These are phyloP conservation scores for Pyricularia sp. DNA, from an alignment of 2,329 filamentous ascomycete species.

Conservation along the genomic window DNA sequence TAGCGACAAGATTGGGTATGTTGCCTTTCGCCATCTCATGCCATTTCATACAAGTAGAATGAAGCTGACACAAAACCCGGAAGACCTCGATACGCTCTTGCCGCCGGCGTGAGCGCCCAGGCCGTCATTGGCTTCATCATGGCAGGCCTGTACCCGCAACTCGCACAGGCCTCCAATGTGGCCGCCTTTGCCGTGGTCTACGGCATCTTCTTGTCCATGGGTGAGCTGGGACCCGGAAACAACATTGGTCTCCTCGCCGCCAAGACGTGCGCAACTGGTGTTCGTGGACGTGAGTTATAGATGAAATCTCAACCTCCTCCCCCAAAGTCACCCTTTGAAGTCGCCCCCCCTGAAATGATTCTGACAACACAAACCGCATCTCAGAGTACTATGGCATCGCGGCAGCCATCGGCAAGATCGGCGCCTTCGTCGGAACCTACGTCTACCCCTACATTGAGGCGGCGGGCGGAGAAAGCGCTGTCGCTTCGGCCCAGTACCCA, in stretches of 20 bases:
- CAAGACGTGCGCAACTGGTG: constrained; percentile 77
- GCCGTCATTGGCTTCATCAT: constrained; percentile 78
- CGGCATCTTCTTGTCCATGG: constrained; percentile 63
- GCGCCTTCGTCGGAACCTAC: constrained; percentile 76
- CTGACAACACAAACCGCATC: too few relatives aligned
- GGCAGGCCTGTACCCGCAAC: constrained; percentile 60
- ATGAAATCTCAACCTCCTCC: not conserved
- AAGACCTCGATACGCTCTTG: constrained; percentile 56
- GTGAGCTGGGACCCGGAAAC: constrained; percentile 76
- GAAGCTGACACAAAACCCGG: not conserved
- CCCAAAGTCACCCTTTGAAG: not conserved
- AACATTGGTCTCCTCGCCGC: constrained; percentile 81
- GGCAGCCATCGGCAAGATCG: constrained; percentile 61
- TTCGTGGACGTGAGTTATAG: constrained; percentile 47
- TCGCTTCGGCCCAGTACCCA: constrained; percentile 63
- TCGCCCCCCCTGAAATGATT: too few relatives aligned
- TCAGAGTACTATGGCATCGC: constrained; percentile 55
- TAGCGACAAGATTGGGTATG: constrained; percentile 57
- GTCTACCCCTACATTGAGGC: constrained; percentile 63
- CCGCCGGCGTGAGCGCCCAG: constrained; percentile 57
- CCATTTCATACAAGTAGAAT: not conserved
- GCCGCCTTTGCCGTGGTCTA: constrained; percentile 70
- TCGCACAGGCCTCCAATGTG: constrained; percentile 55
- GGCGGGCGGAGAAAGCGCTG: constrained; percentile 37
- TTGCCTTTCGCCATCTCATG: not conserved